A percentile compares a stretch with the other conserved stretches of the same genome.
These are phyloP conservation scores for Tuctoria greenei DNA, from an alignment of 176 grass and related monocot genomes.

Conservation along the genomic window DNA sequence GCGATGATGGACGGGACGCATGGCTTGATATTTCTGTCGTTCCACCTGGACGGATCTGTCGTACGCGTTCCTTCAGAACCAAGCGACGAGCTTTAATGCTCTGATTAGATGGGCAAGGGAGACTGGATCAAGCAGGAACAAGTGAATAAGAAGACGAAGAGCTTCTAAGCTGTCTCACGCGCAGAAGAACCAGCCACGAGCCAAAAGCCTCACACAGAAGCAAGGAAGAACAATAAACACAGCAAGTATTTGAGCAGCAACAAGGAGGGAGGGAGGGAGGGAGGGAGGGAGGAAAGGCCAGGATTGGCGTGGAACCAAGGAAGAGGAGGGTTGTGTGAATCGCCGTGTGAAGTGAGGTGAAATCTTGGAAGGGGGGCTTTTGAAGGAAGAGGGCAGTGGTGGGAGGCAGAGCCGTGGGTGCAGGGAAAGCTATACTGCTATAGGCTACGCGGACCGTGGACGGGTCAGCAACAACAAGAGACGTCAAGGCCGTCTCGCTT, in stretches of 20 bases:
- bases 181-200: neutral
- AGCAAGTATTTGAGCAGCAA: neutral
- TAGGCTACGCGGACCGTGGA: neutral
- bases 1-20: neutral
- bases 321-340: neutral
- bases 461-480: neutral
- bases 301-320: neutral
- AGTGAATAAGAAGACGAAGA: neutral
- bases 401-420: neutral
- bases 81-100: slow-evolving; percentile 26
- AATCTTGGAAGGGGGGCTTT: slow-evolving; percentile 33
- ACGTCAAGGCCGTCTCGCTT: no score
- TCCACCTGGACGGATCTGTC: slow-evolving; percentile 15
- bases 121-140: neutral
- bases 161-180: neutral
- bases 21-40: neutral
- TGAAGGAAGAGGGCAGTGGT: neutral
- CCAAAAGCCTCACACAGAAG: neutral
- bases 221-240: neutral
- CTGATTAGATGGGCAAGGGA: neutral
- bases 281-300: neutral
- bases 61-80: slow-evolving; percentile 19
- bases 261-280: neutral
- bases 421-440: neutral
- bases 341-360: slow-evolving; percentile 20